These are phyloP conservation scores for Phylloporus scabripes DNA, from an alignment of 768 basidiomycete species.

Conservation along the genomic window DNA sequence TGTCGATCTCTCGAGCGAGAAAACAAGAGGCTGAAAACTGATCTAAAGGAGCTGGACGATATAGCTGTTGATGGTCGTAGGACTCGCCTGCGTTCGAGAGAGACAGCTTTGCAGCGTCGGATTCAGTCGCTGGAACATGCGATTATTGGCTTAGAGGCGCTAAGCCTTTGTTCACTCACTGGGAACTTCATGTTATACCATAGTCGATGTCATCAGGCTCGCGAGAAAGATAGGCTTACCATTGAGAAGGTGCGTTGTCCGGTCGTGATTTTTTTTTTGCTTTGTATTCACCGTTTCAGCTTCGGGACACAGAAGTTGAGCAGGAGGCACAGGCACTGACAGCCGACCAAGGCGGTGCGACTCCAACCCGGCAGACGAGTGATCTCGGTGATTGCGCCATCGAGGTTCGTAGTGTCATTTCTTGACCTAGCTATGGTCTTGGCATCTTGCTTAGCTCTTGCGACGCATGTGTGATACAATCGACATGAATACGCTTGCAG, in stretches of 20 bases:
- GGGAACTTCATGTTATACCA: neutral
- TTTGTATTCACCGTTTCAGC: slow-evolving; percentile 4
- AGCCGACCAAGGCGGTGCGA: neutral
- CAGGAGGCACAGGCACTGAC: slow-evolving; percentile 13
- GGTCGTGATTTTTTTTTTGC: neutral
- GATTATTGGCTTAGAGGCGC: slow-evolving; percentile 2
- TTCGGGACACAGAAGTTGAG: slow-evolving; percentile 13
- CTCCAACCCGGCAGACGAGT: neutral
- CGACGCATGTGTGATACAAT: slow-evolving; percentile 13
- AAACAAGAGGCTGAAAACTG: slow-evolving; percentile 2
- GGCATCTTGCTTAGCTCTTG: slow-evolving; percentile 9
- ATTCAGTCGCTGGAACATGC: slow-evolving; percentile 10
- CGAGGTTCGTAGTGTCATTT: slow-evolving; percentile 4
- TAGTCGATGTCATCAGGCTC: slow-evolving; percentile 5
- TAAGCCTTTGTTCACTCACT: neutral
- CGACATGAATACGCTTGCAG: slow-evolving; percentile 19
- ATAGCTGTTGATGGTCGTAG: neutral
- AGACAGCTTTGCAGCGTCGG: neutral
- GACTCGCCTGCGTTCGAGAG: neutral
- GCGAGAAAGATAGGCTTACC: slow-evolving; percentile 9
- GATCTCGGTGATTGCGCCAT: slow-evolving; percentile 10
- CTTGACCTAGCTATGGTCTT: neutral
- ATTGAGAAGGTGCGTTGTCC: slow-evolving; percentile 12
- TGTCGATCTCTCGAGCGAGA: slow-evolving; percentile 9
- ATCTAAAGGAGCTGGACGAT: slow-evolving; percentile 3